Evolutionary conservation across 371 early-diverging fungal genomes (phyloP).

Genomic region (Dichotomocladium elegans): DNA sequence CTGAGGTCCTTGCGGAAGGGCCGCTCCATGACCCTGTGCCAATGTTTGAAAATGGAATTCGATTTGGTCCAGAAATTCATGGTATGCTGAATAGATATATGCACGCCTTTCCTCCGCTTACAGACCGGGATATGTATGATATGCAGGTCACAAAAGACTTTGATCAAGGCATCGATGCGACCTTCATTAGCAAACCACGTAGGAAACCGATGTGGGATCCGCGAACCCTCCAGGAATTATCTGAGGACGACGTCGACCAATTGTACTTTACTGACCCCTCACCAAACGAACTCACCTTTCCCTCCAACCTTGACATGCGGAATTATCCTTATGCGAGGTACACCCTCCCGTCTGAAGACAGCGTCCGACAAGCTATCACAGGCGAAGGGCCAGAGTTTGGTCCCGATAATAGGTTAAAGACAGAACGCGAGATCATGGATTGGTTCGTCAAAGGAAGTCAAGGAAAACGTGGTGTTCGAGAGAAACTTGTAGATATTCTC

Average conservation of each 20-base stretch:
- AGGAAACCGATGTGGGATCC: constrained; percentile 12
- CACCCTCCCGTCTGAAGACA: constrained; percentile 76
- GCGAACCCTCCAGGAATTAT: background rate
- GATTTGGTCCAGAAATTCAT: constrained; percentile 74
- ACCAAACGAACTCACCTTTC: constrained; percentile 28
- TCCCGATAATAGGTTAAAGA: constrained; percentile 39
- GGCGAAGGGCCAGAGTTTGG: constrained; percentile 61
- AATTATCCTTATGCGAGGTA: constrained; percentile 74
- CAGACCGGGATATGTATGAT: constrained; percentile 26
- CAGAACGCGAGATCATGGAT: constrained; percentile 60
- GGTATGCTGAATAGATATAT: constrained; percentile 22
- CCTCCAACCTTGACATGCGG: constrained; percentile 23
- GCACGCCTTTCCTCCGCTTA: constrained; percentile 48
- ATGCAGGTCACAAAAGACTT: constrained; percentile 26
- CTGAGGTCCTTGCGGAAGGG: constrained; percentile 75
- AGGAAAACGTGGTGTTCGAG: constrained; percentile 56
- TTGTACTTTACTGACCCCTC: constrained; percentile 52
- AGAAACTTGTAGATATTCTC: constrained; percentile 63
- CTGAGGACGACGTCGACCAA: constrained; percentile 51
- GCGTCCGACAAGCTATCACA: constrained; percentile 56
- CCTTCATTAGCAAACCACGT: constrained; percentile 17
- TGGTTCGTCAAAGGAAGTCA: constrained; percentile 59
- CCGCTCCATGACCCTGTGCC: constrained; percentile 57
- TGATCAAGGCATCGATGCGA: constrained; percentile 41
- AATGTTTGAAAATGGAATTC: constrained; percentile 85